These are phyloP conservation scores for Euryodendron excelsum DNA, from an alignment of 148 eudicot species.

Conservation along the genomic window DNA sequence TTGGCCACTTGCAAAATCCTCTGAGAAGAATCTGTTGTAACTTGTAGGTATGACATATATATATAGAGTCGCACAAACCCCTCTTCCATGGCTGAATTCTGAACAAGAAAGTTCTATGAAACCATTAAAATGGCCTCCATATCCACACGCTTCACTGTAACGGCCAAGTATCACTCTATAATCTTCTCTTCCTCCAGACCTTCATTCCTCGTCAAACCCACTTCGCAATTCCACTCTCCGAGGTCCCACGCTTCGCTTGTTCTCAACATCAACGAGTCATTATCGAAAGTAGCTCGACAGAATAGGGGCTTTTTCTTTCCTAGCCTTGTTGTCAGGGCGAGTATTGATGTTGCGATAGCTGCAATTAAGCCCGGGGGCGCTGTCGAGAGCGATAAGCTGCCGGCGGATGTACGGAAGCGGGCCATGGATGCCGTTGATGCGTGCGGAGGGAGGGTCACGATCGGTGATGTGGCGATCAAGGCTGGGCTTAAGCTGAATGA, in stretches of 20 bases:
- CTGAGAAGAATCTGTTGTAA: background rate
- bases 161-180: conserved; percentile 31
- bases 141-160: conserved; percentile 46
- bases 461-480: conserved; percentile 81
- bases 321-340: conserved; percentile 43
- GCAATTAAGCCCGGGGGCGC: conserved; percentile 61
- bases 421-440: conserved; percentile 79
- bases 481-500: conserved; percentile 67
- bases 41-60: no score
- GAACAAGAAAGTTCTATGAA: background rate
- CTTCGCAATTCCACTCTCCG: conserved; percentile 6
- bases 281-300: background rate
- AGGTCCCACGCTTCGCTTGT: conserved; percentile 5
- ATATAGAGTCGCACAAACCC: background rate
- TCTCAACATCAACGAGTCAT: background rate
- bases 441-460: conserved; percentile 68
- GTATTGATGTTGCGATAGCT: conserved; percentile 37
- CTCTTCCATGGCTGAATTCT: conserved; percentile 14
- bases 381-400: conserved; percentile 77
- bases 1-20: conserved; percentile 1
- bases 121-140: conserved; percentile 61
- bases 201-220: conserved; percentile 17
- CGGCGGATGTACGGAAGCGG: conserved; percentile 65
- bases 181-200: conserved; percentile 23
- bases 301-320: conserved; percentile 4